phyloP scores from a whole-genome alignment of 495 filamentous ascomycete genomes.

The Echria macrotheca region DNA sequence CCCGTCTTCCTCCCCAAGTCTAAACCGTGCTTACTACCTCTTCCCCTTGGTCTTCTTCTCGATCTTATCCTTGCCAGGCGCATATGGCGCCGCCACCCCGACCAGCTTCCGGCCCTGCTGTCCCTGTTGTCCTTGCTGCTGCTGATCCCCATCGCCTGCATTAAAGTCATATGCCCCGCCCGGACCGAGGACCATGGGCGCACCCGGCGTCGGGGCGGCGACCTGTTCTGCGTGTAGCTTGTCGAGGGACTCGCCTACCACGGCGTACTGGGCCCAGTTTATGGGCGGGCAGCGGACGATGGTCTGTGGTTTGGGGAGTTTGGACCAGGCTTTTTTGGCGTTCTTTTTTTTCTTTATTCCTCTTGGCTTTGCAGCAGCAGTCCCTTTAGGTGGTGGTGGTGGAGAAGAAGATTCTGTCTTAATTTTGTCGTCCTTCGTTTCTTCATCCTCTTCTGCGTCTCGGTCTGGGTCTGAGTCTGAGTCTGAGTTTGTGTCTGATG shows the following conservation, averaged over 20 bases:
- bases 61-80: conserved; percentile 61
- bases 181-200: conserved; percentile 37
- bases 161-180: conserved; percentile 39
- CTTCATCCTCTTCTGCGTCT: conserved; percentile 21
- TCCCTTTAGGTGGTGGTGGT: not conserved
- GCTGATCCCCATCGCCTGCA: conserved; percentile 29
- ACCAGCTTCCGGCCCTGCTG: conserved; percentile 21
- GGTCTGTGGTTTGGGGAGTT: conserved; percentile 72
- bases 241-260: conserved; percentile 74
- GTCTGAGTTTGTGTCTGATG: too few species aligned
- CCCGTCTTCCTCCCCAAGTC: too few species aligned
- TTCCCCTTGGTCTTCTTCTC: conserved; percentile 45
- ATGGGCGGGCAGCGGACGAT: conserved; percentile 78
- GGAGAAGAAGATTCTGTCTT: not conserved
- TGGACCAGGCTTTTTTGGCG: conserved; percentile 26
- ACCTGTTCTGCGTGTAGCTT: conserved; percentile 76
- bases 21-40: too few species aligned
- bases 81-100: conserved; percentile 70
- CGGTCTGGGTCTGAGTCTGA: too few species aligned
- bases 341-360: conserved; percentile 1
- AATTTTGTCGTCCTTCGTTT: not conserved
- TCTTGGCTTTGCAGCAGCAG: not conserved
- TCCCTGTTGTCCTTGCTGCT: too few species aligned
- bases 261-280: conserved; percentile 86
- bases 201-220: conserved; percentile 54